Evolutionary conservation across 2,329 filamentous ascomycete species (phyloP).

Genomic region (Sporothrix luriei): DNA sequence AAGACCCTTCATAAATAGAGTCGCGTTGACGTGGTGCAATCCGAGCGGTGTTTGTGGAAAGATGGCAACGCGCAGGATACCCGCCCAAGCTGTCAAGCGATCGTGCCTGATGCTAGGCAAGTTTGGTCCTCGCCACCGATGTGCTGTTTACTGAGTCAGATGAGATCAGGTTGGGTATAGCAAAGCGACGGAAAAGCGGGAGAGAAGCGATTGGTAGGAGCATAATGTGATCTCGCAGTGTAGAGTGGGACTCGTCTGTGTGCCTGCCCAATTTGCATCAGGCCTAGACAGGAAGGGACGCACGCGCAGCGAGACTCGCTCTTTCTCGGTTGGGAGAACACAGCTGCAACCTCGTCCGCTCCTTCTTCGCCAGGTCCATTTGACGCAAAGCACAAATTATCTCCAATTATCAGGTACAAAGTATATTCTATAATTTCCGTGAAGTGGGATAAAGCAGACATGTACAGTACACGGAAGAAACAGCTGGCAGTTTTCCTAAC

Average conservation of each 20-base stretch:
- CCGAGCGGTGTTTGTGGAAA: constrained; percentile 8
- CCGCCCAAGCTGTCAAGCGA: not conserved
- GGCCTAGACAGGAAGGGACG: not conserved
- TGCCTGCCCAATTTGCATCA: constrained; percentile 18
- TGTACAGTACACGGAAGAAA: not conserved
- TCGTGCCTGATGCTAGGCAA: constrained; percentile 13
- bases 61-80: constrained; percentile 1
- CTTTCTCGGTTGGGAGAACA: not conserved
- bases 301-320: constrained; percentile 1
- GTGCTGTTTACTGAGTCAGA: not conserved
- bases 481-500: not conserved
- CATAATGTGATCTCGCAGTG: not conserved
- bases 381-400: not conserved
- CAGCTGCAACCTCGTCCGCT: not conserved
- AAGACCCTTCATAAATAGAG: not conserved
- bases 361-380: not conserved
- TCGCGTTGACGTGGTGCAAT: constrained; percentile 18
- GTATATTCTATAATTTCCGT: not conserved
- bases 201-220: constrained; percentile 9
- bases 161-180: no score
- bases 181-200: not conserved
- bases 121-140: constrained; percentile 18
- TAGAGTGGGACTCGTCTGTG: not conserved
- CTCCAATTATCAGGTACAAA: not conserved
- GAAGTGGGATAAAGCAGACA: not conserved